These are phyloP conservation scores for Cyberlindnera americana DNA, from an alignment of 805 yeast genomes.

Conservation along the genomic window DNA sequence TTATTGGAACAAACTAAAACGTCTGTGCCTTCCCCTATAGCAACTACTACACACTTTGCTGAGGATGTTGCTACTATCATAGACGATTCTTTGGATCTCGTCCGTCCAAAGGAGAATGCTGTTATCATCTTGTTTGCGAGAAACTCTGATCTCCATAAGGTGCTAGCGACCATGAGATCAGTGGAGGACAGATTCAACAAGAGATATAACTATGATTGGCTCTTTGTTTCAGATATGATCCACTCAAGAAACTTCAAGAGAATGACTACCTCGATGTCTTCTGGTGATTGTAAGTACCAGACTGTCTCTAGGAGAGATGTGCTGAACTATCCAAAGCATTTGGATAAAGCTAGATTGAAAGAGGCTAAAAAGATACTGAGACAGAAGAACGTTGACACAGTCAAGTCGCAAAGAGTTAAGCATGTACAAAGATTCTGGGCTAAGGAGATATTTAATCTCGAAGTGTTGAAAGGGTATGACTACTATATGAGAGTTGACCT, in stretches of 20 bases:
- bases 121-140: constrained; percentile 66
- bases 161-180: constrained; percentile 55
- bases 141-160: constrained; percentile 52
- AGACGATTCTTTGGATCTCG: neutral
- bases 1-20: neutral
- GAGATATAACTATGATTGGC: constrained; percentile 66
- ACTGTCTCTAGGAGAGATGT: constrained; percentile 43
- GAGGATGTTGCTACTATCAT: neutral
- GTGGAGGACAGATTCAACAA: constrained; percentile 66
- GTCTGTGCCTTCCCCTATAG: neutral
- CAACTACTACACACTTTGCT: constrained; percentile 3
- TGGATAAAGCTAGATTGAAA: constrained; percentile 11
- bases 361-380: constrained; percentile 38
- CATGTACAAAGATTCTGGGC: constrained; percentile 50
- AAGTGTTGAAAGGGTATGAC: constrained; percentile 41
- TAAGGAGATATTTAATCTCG: constrained; percentile 43
- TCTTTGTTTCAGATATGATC: constrained; percentile 62
- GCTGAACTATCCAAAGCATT: constrained; percentile 38
- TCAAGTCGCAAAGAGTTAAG: constrained; percentile 51
- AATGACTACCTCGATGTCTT: constrained; percentile 41
- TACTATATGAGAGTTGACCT: constrained; percentile 52
- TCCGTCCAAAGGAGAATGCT: constrained; percentile 43
- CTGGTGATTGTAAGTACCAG: constrained; percentile 59
- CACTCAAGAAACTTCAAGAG: constrained; percentile 51
- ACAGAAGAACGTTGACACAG: constrained; percentile 45